Evolutionary conservation across 139 green algal species (phyloP), one percentile per base, ranked within the genome.

Genomic region (Chlamydomonas asymmetrica): DNA sequence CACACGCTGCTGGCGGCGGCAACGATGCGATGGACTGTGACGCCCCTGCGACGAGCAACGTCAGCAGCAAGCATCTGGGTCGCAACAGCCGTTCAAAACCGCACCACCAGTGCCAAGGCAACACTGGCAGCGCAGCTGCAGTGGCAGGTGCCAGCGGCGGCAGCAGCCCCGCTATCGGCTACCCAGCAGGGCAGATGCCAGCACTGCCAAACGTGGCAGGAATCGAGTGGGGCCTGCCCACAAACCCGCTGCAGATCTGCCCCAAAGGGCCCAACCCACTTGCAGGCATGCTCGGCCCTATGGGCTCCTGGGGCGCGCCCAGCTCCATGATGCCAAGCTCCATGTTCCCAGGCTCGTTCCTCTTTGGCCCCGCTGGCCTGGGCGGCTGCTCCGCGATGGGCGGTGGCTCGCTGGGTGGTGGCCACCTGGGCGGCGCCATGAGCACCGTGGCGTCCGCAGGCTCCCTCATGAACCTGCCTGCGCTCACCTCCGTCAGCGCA

Each of bases 171-270:
- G 39, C 22, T 18, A 67, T 76, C 5, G 75, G 75, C n/a, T 57
- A 76, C 32, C 66, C 75, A 1, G 66, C 63, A 13, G 75, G 75
- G 4, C 56, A 72, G 66, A 57, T 82, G 66, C 75, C 75, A 16
- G 25, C 75, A 23, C 75, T 82, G 31, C 56, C 59, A 8, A 37
- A 16, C 23, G 20, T 71, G 2, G 20, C 70, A 0, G 75, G 75
- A 6, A 82, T 82, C 25, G 75, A 50, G 27, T 82, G 75, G 75
- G 75, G 75, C 29, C 67, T 82, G 57, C 75, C 75, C 59, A 82
- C 75, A 27, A 82, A 82, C 67, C 75, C 75, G 27, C 48, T 82
- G 45, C 66, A 76, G 40, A 73, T 82, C 27, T 64, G 43, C 9
- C 75, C 67, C 22, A 82, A 76, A 67, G 64, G 75, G 64, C 50